Conservation (phyloP, 768 basidiomycete genomes). For the Podaxis carcinomalis region DNA sequence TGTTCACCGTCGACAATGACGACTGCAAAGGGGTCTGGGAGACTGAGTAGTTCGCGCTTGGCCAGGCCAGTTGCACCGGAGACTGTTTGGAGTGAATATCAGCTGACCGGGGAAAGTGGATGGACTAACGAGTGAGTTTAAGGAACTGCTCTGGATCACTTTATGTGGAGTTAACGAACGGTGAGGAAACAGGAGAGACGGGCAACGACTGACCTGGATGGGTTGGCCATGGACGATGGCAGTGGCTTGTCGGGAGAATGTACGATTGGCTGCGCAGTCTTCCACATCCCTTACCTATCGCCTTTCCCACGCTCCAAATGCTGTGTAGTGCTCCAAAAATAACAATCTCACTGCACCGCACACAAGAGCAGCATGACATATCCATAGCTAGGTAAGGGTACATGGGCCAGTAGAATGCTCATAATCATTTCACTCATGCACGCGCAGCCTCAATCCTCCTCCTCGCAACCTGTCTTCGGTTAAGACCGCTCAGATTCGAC, state of each 20-base stretch:
- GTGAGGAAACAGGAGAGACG: not conserved
- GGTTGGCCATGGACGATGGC: constrained; percentile 21
- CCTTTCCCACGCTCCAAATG: constrained; percentile 9
- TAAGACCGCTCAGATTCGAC: constrained; percentile 58
- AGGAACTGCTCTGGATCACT: constrained; percentile 46
- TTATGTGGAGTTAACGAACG: constrained; percentile 27
- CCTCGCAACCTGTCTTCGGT: constrained; percentile 84
- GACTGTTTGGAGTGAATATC: constrained; percentile 36
- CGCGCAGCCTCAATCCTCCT: constrained; percentile 85
- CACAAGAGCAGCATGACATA: not conserved
- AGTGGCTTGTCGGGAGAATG: not conserved
- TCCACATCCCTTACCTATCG: not conserved
- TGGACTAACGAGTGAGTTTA: constrained; percentile 41
- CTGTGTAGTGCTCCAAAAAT: constrained; percentile 5
- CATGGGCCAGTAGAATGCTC: not conserved
- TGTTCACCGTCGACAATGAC: constrained; percentile 84
- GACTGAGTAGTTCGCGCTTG: constrained; percentile 74
- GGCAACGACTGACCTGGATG: constrained; percentile 26
- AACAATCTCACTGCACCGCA: not conserved
- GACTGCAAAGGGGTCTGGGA: constrained; percentile 88
- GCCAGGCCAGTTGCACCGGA: constrained; percentile 70
- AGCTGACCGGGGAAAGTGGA: not conserved
- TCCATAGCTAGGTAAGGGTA: not conserved
- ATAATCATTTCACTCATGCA: constrained; percentile 28
- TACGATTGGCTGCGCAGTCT: not conserved